Evolutionary conservation across 805 yeast genomes (phyloP).

Genomic region (Isabelozyma rhagii): DNA sequence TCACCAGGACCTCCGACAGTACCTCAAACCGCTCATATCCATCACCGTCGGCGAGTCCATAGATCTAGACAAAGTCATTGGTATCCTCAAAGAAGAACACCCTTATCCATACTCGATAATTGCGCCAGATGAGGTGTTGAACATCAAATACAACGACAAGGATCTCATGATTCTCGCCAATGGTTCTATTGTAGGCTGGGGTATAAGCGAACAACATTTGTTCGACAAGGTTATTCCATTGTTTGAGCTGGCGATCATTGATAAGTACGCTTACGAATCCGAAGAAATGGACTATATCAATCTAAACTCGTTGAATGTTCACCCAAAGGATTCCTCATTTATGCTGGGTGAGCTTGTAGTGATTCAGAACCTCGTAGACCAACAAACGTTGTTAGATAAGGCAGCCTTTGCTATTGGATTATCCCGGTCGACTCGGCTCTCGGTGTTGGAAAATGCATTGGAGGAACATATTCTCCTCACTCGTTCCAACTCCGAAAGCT

Average conservation of each 20-base stretch:
- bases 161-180: slow-evolving; percentile 70
- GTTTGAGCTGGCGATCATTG: slow-evolving; percentile 42
- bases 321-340: slow-evolving; percentile 25
- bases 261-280: slow-evolving; percentile 54
- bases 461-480: slow-evolving; percentile 68
- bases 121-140: slow-evolving; percentile 69
- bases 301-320: slow-evolving; percentile 14
- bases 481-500: slow-evolving; percentile 57
- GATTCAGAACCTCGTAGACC: slow-evolving; percentile 47
- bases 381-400: slow-evolving; percentile 64
- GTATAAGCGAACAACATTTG: slow-evolving; percentile 56
- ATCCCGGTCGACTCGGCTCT: slow-evolving; percentile 81
- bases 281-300: slow-evolving; percentile 86
- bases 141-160: slow-evolving; percentile 35
- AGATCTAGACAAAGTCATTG: slow-evolving; percentile 49
- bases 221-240: slow-evolving; percentile 49
- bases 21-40: slow-evolving; percentile 55
- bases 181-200: slow-evolving; percentile 87
- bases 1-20: slow-evolving; percentile 15
- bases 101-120: slow-evolving; percentile 14
- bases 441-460: slow-evolving; percentile 69
- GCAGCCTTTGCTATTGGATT: slow-evolving; percentile 88
- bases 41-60: slow-evolving; percentile 72
- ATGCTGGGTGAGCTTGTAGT: slow-evolving; percentile 71
- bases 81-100: slow-evolving; percentile 21